Evolutionary conservation across 768 basidiomycete species (phyloP), one percentile per base, ranked within the genome.

Genomic region (Omphalotus guepiniiformis): DNA sequence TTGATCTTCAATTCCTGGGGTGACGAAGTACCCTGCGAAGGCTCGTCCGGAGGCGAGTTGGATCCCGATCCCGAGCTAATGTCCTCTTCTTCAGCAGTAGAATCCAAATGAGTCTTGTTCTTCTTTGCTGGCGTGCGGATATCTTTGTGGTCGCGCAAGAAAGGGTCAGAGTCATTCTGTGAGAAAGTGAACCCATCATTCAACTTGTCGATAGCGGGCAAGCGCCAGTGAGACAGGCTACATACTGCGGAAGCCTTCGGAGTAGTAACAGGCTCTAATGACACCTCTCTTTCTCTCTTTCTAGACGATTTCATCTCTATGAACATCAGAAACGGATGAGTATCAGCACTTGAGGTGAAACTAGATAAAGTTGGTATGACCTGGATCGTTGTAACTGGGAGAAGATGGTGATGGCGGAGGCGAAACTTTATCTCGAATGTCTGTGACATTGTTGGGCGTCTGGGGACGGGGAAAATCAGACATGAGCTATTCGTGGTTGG

Each of bases 281-380:
- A 91, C 19, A 83, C 79, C 63, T 89, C 87, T 28, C 88, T 72
- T 63, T 88, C 86, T 53, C 88, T 75, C 64, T 91, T 91, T 62
- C 76, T 76, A 19, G 85, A 80, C 38, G 70, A 62, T 52, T 71
- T 79, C 55, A 72, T 62, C 42, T 75, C 76, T 74, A 53, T 47
- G 29, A 27, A 28, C 34, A 37, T 39, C 15, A 30, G 28, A 41
- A 39, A 48, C 21, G 44, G 55, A 45, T 50, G 22, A 44, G 47
- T 27, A 6, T 49, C 11, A 23, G 38, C 9, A 47, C 16, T 29
- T 55, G 42, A 53, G 53, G 53, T 56, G 58, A 53, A 52, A 18
- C 36, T 29, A 50, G 28, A 36, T 27, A 49, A 45, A 47, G 54
- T 44, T 32, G 44, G 52, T 53, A 66, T 55, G 49, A 78, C 77